phyloP scores from a whole-genome alignment of 2,329 filamentous ascomycete species.

The Hirsutella rhossiliensis region DNA sequence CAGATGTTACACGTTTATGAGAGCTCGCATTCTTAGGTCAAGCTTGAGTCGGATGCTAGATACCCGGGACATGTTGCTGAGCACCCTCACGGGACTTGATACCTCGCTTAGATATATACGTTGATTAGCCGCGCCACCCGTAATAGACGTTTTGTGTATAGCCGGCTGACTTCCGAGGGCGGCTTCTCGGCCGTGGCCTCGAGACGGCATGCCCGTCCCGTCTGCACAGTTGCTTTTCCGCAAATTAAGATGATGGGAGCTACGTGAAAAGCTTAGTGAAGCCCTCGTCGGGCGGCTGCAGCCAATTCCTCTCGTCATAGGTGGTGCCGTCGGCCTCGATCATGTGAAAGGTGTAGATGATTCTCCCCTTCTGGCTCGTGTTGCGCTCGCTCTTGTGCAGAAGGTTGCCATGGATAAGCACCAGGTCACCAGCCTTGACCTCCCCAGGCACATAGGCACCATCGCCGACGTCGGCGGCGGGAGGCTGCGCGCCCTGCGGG shows the following conservation, averaged over 20 bases:
- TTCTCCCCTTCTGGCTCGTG: conserved; percentile 69
- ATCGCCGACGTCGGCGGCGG: conserved; percentile 22
- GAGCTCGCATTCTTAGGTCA: background rate
- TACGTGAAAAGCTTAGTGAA: conserved; percentile 55
- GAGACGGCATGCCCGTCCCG: background rate
- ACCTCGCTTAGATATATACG: conserved; percentile 1
- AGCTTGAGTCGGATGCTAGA: conserved; percentile 3
- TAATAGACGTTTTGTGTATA: background rate
- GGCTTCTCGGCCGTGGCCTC: background rate
- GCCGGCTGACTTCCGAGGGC: too few relatives aligned
- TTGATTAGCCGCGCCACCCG: background rate
- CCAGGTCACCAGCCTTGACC: conserved; percentile 81
- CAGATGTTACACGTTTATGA: background rate
- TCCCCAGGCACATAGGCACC: conserved; percentile 64
- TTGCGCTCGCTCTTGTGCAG: conserved; percentile 96
- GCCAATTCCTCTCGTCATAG: conserved; percentile 86
- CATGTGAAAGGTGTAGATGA: conserved; percentile 96
- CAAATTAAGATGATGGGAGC: background rate
- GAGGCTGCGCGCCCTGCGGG: conserved; percentile 14
- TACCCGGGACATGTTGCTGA: conserved; percentile 4
- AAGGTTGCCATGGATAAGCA: conserved; percentile 91
- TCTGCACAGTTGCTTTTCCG: background rate
- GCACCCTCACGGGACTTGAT: conserved; percentile 3
- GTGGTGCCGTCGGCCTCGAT: conserved; percentile 66
- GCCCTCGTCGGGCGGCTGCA: conserved; percentile 70